These are phyloP conservation scores for Aspergillus sp. DNA, from an alignment of 2,329 filamentous ascomycete species.

Conservation along the genomic window DNA sequence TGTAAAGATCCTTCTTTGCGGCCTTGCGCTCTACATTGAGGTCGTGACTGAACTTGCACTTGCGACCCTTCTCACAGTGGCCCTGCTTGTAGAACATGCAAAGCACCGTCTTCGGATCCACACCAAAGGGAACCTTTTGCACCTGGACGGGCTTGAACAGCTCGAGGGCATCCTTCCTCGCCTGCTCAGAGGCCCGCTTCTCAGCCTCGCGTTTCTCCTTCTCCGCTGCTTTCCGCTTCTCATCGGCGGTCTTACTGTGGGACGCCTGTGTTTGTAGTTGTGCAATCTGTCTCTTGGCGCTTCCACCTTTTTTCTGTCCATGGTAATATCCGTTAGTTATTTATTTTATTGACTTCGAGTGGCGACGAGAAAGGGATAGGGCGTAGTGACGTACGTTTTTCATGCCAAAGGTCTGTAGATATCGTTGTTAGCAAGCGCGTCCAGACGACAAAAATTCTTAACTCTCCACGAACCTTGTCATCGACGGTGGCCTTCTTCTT, in stretches of 20 bases:
- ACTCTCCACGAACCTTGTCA: slow-evolving; percentile 62
- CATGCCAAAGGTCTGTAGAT: slow-evolving; percentile 83
- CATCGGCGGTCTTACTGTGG: slow-evolving; percentile 75
- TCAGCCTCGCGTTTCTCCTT: slow-evolving; percentile 72
- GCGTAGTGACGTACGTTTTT: slow-evolving; percentile 66
- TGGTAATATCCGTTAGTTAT: slow-evolving; percentile 19
- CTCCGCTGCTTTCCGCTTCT: slow-evolving; percentile 74
- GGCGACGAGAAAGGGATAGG: neutral
- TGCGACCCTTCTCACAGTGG: slow-evolving; percentile 92
- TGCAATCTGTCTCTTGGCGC: slow-evolving; percentile 86
- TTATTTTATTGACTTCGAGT: slow-evolving; percentile 5
- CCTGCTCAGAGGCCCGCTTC: slow-evolving; percentile 85
- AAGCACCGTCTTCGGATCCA: slow-evolving; percentile 95
- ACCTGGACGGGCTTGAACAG: slow-evolving; percentile 89
- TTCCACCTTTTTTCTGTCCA: slow-evolving; percentile 78
- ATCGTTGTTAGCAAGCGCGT: slow-evolving; percentile 9
- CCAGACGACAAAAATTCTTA: slow-evolving; percentile 13
- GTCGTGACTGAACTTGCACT: slow-evolving; percentile 98
- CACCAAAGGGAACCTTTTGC: slow-evolving; percentile 97
- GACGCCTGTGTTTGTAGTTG: slow-evolving; percentile 74
- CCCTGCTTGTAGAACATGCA: slow-evolving; percentile 98
- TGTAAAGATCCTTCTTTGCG: slow-evolving; percentile 88
- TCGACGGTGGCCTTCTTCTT: slow-evolving; percentile 62
- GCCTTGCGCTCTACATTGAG: slow-evolving; percentile 84
- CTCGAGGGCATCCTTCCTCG: slow-evolving; percentile 74